phyloP scores from a whole-genome alignment of 495 filamentous ascomycete genomes.

The Penicillium dipodomyicola region DNA sequence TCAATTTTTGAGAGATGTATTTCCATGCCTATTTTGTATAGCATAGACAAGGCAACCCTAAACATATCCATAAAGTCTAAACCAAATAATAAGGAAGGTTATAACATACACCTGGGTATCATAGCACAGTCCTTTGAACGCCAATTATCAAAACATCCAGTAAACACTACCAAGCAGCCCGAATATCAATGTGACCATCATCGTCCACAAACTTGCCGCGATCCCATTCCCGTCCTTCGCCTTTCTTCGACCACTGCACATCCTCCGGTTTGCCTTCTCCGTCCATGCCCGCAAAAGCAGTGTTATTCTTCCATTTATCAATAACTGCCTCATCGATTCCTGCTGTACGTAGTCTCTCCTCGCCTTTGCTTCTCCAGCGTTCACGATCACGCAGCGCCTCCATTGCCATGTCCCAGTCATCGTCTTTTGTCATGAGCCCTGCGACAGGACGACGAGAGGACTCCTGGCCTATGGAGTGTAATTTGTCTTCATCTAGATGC shows the following conservation, averaged over 20 bases:
- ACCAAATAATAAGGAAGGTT: neutral
- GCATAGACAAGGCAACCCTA: neutral
- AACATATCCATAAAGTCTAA: neutral
- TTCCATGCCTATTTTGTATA: neutral
- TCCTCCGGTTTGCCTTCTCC: constrained; percentile 58
- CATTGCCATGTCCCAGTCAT: constrained; percentile 81
- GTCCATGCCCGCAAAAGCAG: constrained; percentile 22
- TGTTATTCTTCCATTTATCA: constrained; percentile 71
- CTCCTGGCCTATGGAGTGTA: constrained; percentile 19
- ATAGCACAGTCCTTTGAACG: constrained; percentile 10
- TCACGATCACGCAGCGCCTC: constrained; percentile 80
- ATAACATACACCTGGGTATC: constrained; percentile 13
- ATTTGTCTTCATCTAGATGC: constrained; percentile 50
- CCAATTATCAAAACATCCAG: constrained; percentile 6
- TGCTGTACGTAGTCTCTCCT: constrained; percentile 71
- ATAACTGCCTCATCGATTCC: constrained; percentile 79
- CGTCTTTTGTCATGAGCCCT: constrained; percentile 47
- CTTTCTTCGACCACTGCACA: constrained; percentile 75
- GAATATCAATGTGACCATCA: constrained; percentile 56
- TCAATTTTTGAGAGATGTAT: neutral
- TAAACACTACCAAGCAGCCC: constrained; percentile 43
- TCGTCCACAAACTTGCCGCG: constrained; percentile 72
- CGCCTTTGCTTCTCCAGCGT: constrained; percentile 75
- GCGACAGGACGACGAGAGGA: constrained; percentile 38
- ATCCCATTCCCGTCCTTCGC: constrained; percentile 89